Base-by-base conservation (phyloP, 2,329 filamentous ascomycete species). In the Ophiocordyceps robertsii region DNA sequence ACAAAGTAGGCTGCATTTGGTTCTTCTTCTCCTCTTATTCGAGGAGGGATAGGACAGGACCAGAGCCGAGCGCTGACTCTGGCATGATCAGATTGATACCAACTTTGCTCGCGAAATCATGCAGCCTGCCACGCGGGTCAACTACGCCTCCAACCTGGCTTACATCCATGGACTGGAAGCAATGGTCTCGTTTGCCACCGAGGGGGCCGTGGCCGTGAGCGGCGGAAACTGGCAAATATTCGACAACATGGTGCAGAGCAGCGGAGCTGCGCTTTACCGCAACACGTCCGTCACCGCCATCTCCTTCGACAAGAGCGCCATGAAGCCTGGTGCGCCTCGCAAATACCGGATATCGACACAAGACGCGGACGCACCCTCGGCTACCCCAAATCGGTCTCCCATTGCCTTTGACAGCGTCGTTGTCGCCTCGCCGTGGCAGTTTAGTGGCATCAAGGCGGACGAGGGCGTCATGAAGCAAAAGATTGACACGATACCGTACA, bases 161-260 rank as follows among this genome's bases (percentile, higher is more conserved):
- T 67, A 78, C 31, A 92, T 96, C 39, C 89, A 96, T 54, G 92
- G 87, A 0, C 64, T 98, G 1, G 87, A 93, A 54, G 79, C 89
- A 1, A 87, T 95, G 82, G 76, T 93, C 2, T 90, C 88, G 37
- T 86, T 96, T 78, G 84, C 89, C 2, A 84, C 88, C 0, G 82
- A 90, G 41, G 88, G 87, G 7, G 86, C 89, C 1, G 77, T 88
- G 57, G 70, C 82, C 16, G 74, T 96, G 1, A 62, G 75, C 13
- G 88, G 88, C 7, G 92, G 92, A 2, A 98, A 96, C 60, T 96
- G 89, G 88, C 80, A 77, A 53, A 95, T 98, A 43, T 98, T 98
- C 56, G 73, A 81, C n/a, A 66, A 71, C 37, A 93, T 95, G 83
- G 66, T 90, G 1, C 68, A 74, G 32, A 64, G 68, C 1, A 82